Base-by-base conservation (phyloP, 2,329 filamentous ascomycete species). In the Talaromyces islandicus region DNA sequence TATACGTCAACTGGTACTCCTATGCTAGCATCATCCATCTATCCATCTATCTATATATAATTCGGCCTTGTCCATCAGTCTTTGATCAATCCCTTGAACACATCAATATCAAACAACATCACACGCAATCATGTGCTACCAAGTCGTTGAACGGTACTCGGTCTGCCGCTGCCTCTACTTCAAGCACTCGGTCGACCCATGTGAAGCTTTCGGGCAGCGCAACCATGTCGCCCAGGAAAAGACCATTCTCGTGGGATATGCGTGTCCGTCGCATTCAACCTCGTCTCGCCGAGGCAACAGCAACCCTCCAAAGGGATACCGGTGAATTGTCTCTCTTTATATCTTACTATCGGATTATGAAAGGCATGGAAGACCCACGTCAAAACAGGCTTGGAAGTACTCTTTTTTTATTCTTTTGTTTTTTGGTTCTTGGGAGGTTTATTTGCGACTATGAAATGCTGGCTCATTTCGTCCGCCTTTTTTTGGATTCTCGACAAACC, bases 121-220 rank as follows among this genome's bases (percentile, higher is more conserved):
- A 7, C 5, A 7, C 43, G 12, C 19, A 5, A 46, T 65, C 63
- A 96, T 96, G 92, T 96, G 92, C 71, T 92, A 91, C 71, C 90
- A 92, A 77, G 78, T 96, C 63, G 81, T 93, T 68, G 92, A 96
- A 75, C 83, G 90, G 61, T 96, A 92, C 80, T 87, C 91, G 59
- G 90, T 88, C 59, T 96, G 92, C 82, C 85, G 87, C 64, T 96
- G 92, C 77, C 82, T 93, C 67, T 95, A 96, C 81, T 91, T 93
- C 80, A 83, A 88, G 70, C 92, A 96, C 73, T 87, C 90, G 54
- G 83, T 96, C 68, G 92, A 96, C 70, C 88, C 89, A 62, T 96
- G 92, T 72, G 81, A 86, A 54, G 81, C 85, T 38, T 91, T 91
- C 71, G 89, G 88, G 62, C 86, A 88, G 62, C 84, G 85, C 55